Percentiles rank a stretch among this genome's conserved stretches.
Conservation (phyloP, 75 land plant species). For the Pinus tabuliformis region DNA sequence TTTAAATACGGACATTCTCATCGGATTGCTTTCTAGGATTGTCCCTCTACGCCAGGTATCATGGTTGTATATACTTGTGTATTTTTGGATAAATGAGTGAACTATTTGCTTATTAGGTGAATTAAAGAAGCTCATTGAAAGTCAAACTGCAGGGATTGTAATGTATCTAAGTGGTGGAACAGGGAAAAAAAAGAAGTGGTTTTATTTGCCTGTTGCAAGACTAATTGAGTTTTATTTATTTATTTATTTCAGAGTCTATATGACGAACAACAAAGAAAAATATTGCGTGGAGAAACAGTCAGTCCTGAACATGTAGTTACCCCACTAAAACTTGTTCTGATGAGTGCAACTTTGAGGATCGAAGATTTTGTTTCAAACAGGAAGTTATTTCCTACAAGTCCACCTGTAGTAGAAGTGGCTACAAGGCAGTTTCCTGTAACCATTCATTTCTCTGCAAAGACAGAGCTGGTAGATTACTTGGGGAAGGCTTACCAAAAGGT, state of each 20-base stretch:
- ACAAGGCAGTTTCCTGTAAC: constrained; percentile 93
- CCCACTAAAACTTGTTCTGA: constrained; percentile 85
- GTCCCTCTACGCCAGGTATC: constrained; percentile 76
- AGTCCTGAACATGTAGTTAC: constrained; percentile 28
- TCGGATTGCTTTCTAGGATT: constrained; percentile 93
- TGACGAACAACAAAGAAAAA: constrained; percentile 48
- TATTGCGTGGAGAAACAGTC: constrained; percentile 34
- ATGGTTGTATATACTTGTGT: not conserved
- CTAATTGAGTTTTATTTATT: not conserved
- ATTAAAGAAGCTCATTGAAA: not conserved
- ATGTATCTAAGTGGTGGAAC: not conserved
- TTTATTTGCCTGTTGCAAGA: not conserved
- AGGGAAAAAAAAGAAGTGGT: not conserved
- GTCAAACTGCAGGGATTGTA: not conserved
- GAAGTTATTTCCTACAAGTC: constrained; percentile 60
- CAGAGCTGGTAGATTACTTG: constrained; percentile 81
- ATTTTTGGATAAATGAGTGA: not conserved
- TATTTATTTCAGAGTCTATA: constrained; percentile 44
- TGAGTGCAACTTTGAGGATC: constrained; percentile 97
- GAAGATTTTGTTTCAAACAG: constrained; percentile 82
- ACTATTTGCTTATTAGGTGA: not conserved
- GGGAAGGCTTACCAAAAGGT: constrained; percentile 92
- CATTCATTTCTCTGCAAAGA: constrained; percentile 81
- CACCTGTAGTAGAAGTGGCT: constrained; percentile 90
- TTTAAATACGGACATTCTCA: constrained; percentile 94